Evolutionary conservation across 2,329 filamentous ascomycete genomes (phyloP), one percentile per base, ranked within the genome.

Genomic region (Mycosphaerella arachidis): DNA sequence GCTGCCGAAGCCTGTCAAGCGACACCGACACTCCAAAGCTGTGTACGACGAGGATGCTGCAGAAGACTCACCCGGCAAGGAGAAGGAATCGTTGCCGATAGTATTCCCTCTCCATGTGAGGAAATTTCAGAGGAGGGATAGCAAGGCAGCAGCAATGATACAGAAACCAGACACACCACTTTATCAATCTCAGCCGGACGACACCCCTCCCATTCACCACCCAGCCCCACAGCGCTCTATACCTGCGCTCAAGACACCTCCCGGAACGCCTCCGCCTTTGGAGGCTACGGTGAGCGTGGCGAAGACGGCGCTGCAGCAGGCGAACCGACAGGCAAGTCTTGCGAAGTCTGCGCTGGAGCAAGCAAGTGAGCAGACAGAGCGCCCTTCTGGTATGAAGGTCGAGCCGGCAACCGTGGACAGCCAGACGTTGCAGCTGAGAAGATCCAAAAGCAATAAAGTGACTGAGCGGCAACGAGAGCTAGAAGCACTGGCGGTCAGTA

Each of bases 21-120:
- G 27, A 24, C 43, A 50, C 56, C 45, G 55, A 24, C 54, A 50
- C 29, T 29, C 33, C 29, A 40, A 48, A 51, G 53, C 53, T 13
- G 50, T 35, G 53, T 48, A 46, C 24, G 53, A 50, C 43, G 57
- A 29, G 13, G 20, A 55, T 27, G 55, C 50, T n/a, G 50, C 27
- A 9, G 50, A 30, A 52, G 50, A 31, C 3, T 52, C 30, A 10
- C 50, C 50, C n/a, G 50, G 24, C 12, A 29, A 30, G 6, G 29
- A 35, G 10, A 52, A 52, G 10, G 50, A 52, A n/a, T 16, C 27
- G 13, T 51, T 60, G 24, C 67, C 68, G 10, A 43, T 68, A 9
- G 64, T 72, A 10, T 72, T 68, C 53, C 70, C 70, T 1, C 53
- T 71, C 33, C 70, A 69, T 48, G 59, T 70, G 24, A 64, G 63